Evolutionary conservation across 2,329 filamentous ascomycete genomes (phyloP), one percentile per base, ranked within the genome.

Genomic region (Ophiostoma ulmi): DNA sequence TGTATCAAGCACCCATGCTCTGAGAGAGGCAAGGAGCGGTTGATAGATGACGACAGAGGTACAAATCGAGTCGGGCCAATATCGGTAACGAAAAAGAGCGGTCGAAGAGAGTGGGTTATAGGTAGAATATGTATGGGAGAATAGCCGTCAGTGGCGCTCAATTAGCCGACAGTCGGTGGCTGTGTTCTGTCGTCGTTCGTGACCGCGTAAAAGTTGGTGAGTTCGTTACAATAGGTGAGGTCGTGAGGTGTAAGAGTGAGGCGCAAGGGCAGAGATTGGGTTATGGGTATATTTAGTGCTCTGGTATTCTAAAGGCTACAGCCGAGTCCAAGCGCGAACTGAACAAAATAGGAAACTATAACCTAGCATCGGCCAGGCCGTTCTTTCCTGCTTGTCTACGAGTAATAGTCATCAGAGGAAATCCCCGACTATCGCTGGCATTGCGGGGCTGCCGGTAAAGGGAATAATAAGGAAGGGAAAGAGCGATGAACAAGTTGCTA

Each of bases 371-470:
- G 31, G 31, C 39, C 39, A 44, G 39, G 39, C 10, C 39, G 39
- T 17, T 48, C 41, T 20, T 48, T 20, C 41, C 41, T 48, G 38
- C 14, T 17, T 48, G 14, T 48, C 44, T 14, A 17, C 17, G 5
- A 5, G 11, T 11, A 39, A 39, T 17, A 20, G 44, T 44, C 44
- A 17, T 31, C 14, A 44, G 5, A 44, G 39, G 58, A 35, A 31
- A 31, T 35, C n/a, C 58, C 38, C 63, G 63, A 38, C 63, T 26
- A 41, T 66, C 63, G 63, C 38, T 66, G 63, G n/a, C 63, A n/a
- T 17, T 63, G 58, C 58, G 58, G 58, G 58, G 26, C 58, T 63
- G 14, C 20, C 58, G 58, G 58, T 13, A 7, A 63, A 20, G 55
- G 26, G 52, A 58, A 22, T 31, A 58, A 22, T 31, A 35, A 35